A percentile compares a stretch with the other conserved stretches of the same genome.
Conservation (phyloP, 179 eudicot genomes). For the Nepenthes alata region DNA sequence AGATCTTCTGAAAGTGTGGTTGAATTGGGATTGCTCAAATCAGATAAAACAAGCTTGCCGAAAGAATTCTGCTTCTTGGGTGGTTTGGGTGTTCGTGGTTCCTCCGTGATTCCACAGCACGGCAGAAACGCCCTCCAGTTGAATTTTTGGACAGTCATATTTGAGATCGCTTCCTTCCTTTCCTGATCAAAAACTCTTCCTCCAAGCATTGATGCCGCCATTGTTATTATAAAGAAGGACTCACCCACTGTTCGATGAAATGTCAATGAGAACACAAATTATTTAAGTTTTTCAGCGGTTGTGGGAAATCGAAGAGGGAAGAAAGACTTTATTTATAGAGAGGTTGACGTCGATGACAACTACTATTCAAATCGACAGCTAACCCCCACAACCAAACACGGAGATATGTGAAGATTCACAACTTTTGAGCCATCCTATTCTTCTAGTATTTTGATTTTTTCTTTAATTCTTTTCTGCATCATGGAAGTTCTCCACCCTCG, state of each 20-base stretch:
- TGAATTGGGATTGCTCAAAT: slow-evolving; percentile 25
- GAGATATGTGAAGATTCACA: slow-evolving; percentile 19
- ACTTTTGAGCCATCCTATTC: slow-evolving; percentile 7
- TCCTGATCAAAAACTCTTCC: neutral
- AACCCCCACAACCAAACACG: slow-evolving; percentile 19
- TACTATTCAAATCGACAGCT: slow-evolving; percentile 34
- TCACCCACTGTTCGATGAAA: neutral
- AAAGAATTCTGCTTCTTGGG: slow-evolving; percentile 11
- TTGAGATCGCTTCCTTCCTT: too few relatives aligned
- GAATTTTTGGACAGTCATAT: slow-evolving; percentile 11
- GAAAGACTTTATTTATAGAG: neutral
- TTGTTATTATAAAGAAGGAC: neutral
- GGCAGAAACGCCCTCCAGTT: slow-evolving; percentile 21
- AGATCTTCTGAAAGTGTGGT: slow-evolving; percentile 28
- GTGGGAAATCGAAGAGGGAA: slow-evolving; percentile 7
- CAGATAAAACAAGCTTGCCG: slow-evolving; percentile 10
- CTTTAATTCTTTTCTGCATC: neutral
- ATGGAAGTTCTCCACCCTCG: neutral
- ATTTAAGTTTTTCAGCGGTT: slow-evolving; percentile 16
- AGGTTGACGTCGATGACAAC: slow-evolving; percentile 1
- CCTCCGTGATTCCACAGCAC: slow-evolving; percentile 18
- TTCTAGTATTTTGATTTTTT: slow-evolving; percentile 5
- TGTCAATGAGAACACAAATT: neutral
- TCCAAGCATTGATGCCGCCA: slow-evolving; percentile 2
- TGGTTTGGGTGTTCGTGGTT: slow-evolving; percentile 11